Evolutionary conservation across 148 eudicot genomes (phyloP), one percentile per base, ranked within the genome.

Genomic region (Gaultheria prostrata): DNA sequence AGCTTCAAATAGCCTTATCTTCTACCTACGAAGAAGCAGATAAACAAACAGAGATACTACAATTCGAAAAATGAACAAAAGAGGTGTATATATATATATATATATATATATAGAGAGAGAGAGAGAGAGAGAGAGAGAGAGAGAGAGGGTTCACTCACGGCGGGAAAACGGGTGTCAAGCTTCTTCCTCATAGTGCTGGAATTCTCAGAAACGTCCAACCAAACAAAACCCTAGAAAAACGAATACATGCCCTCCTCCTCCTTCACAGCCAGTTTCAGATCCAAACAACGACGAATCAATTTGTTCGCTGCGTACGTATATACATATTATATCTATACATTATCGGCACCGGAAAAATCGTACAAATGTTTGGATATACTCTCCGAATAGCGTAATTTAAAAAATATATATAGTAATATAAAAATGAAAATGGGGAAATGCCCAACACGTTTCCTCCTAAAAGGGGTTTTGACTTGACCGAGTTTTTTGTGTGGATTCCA

Each of bases 151-250:
- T 14, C 6, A 88, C 89, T 76, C 76, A 90, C 92, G 67, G 90
- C 88, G 59, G 89, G 90, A 51, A 90, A 88, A 1, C 88, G 90
- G 50, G 92, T 87, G 78, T 90, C 89, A 17, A 90, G 87, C 82
- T 85, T 90, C 84, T 84, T 87, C 88, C 63, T 90, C 90, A 87
- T 88, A 45, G 49, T 43, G 65, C 20, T 45, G 65, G 65, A 6
- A 59, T 18, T 49, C 48, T 18, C 56, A 48, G 24, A 11, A 32
- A 49, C 46, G 49, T 70, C 35, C 72, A 28, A 32, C 18, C 77
- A 82, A 70, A 32, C 77, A 20, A 49, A 82, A 82, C 83, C 82
- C 82, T 80, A 80, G 82, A 80, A 43, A 35, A 11, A 4, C 50
- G 48, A 43, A 45, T 11, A 11, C 50, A 45, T 45, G 77, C 51